Evolutionary conservation across 2,329 filamentous ascomycete genomes (phyloP), one percentile per base, ranked within the genome.

Genomic region (Didymella pomorum): DNA sequence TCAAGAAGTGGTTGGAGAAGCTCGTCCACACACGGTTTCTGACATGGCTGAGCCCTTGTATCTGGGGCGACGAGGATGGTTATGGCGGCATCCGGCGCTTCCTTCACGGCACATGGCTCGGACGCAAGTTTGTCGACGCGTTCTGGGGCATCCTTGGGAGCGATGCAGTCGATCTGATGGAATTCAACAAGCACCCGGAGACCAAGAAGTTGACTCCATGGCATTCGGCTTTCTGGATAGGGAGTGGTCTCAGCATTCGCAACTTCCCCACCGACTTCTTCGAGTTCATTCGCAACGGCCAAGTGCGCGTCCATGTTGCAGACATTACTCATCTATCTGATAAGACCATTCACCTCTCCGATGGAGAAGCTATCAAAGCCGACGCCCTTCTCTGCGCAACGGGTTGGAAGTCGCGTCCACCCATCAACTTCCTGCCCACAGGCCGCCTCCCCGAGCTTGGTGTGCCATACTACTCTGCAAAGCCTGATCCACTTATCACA

Each of bases 11-110:
- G 82, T 77, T 91, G 0, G 89, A 92, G 74, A 86, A 88, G 66
- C 81, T 92, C 4, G 82, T 89, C 4, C 83, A 84, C 29, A 89
- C 85, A 0, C 86, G 90, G 0, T 82, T 90, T 62, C 76, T 93
- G 52, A 89, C 86, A 2, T 92, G 88, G 87, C 87, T 93, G 74
- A 88, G 85, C 50, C 90, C 91, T 0, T 93, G 89, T 70, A 83
- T 89, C 14, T 93, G 89, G 87, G 88, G 57, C 87, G 4, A 79
- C 81, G 1, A 83, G 82, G 2, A 87, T 87, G 67, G 88, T 87
- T 1, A 89, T 83, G 67, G 81, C 12, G 77, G 76, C 11, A 78
- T 85, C 2, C 81, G 86, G 3, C 69, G 74, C 10, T 85, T 89
- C 58, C 78, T 87, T 45, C 87, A 90, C 62, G 78, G 80, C 21